phyloP scores from a whole-genome alignment of 495 filamentous ascomycete genomes.

The Podospora didyma region DNA sequence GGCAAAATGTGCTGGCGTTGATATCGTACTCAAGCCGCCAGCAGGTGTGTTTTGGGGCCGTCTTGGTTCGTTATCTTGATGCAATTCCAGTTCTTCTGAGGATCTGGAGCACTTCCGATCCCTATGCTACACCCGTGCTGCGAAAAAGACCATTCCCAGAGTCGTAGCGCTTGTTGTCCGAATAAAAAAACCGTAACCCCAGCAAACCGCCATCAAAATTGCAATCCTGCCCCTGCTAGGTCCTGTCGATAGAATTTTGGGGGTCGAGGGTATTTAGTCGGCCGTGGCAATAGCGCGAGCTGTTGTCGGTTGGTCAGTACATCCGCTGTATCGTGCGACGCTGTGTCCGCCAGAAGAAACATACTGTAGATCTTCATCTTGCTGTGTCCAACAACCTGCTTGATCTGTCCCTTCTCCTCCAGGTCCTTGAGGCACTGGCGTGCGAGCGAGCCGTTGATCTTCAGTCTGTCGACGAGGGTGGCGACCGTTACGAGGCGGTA shows the following conservation, averaged over 20 bases:
- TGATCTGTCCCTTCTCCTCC: conserved; percentile 97
- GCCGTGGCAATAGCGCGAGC: conserved; percentile 58
- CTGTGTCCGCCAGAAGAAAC: conserved; percentile 28
- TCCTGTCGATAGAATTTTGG: conserved; percentile 27
- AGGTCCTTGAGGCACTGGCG: conserved; percentile 85
- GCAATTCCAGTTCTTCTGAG: conserved; percentile 30
- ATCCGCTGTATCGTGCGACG: not conserved
- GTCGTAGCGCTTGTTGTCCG: conserved; percentile 28
- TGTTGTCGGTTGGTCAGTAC: conserved; percentile 40
- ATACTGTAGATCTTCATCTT: conserved; percentile 98
- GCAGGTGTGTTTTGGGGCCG: conserved; percentile 8
- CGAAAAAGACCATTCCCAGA: conserved; percentile 29
- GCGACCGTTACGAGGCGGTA: conserved; percentile 99
- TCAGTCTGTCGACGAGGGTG: conserved; percentile 96
- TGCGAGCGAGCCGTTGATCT: conserved; percentile 99
- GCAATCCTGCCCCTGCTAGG: conserved; percentile 23
- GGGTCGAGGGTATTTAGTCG: conserved; percentile 44
- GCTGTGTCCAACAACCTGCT: conserved; percentile 95
- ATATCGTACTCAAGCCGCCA: conserved; percentile 18
- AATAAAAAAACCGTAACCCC: conserved; percentile 26
- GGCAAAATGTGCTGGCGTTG: not conserved
- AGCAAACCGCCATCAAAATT: conserved; percentile 27
- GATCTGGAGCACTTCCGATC: conserved; percentile 38
- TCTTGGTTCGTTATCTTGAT: conserved; percentile 26
- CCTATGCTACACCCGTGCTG: conserved; percentile 33